Evolutionary conservation across 352 stramenopile species (phyloP), one percentile per base, ranked within the genome.

Genomic region (Lagenidium giganteum): DNA sequence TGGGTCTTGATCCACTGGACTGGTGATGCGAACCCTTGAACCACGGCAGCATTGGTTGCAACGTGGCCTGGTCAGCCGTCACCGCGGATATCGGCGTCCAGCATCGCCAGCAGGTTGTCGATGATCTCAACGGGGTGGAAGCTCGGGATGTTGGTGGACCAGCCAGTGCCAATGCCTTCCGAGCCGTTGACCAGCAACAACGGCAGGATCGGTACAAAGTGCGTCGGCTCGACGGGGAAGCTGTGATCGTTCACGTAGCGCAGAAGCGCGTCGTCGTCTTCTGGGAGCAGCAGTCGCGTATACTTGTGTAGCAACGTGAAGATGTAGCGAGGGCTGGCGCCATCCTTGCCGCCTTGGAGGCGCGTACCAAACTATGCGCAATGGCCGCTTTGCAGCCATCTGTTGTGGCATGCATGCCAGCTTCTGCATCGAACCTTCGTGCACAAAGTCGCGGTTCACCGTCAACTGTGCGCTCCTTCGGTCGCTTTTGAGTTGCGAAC

Each of bases 131-230:
- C 70, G 4, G 97, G 96, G 57, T 97, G 77, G 57, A 98, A 96
- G 54, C 92, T 98, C 18, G 95, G 95, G 37, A 98, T 87, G 5
- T 67, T 95, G 9, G 93, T 97, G 17, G 80, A 97, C 95, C 96
- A 99, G 17, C 96, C 96, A 1, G 96, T 99, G 48, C 97, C 97
- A 49, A 99, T 99, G 41, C 97, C 97, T 39, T 99, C 96, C 0
- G 83, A 93, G 13, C 97, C 97, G 61, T 99, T 99, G 4, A 99
- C 82, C 0, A 99, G 78, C 20, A 98, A 68, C 68, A 98, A 87
- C 8, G 94, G 94, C 22, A 98, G 70, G 27, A 98, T 96, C 11
- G 96, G 96, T 45, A 99, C 88, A 64, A 99, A 99, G 54, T 95
- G 93, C 23, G 93, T 73, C 3, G 97, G 97, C 59, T 99, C 97